These are phyloP conservation scores for Boletus pseudopeckii DNA, from an alignment of 768 basidiomycete species.

Conservation along the genomic window DNA sequence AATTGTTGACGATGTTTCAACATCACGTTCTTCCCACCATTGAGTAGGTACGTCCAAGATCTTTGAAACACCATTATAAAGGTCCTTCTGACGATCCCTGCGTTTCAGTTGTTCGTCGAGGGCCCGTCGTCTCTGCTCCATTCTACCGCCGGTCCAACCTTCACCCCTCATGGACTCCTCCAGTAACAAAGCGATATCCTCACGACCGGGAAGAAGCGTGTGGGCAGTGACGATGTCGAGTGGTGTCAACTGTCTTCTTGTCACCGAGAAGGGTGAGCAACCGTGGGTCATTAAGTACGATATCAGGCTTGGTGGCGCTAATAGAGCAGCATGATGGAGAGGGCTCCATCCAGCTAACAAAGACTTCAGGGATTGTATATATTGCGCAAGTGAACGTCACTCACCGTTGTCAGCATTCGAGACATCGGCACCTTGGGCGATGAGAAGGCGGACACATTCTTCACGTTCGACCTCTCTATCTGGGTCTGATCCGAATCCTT, in stretches of 20 bases:
- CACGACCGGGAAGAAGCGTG: slow-evolving; percentile 73
- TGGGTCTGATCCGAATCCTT: slow-evolving; percentile 77
- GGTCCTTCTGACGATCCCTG: slow-evolving; percentile 47
- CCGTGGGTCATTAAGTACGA: slow-evolving; percentile 92
- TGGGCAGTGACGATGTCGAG: slow-evolving; percentile 88
- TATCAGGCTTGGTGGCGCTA: slow-evolving; percentile 86
- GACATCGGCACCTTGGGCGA: slow-evolving; percentile 74
- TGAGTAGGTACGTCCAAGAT: slow-evolving; percentile 52
- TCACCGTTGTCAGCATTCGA: slow-evolving; percentile 58
- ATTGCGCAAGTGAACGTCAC: slow-evolving; percentile 17
- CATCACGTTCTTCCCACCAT: slow-evolving; percentile 63
- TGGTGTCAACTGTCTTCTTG: slow-evolving; percentile 77
- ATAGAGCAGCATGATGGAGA: slow-evolving; percentile 85
- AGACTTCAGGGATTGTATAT: slow-evolving; percentile 1
- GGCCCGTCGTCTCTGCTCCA: slow-evolving; percentile 62
- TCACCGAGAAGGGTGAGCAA: slow-evolving; percentile 76
- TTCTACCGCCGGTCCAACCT: slow-evolving; percentile 77
- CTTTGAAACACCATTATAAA: slow-evolving; percentile 58
- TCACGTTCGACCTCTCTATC: slow-evolving; percentile 88
- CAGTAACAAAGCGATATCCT: slow-evolving; percentile 82
- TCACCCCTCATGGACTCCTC: slow-evolving; percentile 85
- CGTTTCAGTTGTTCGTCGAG: slow-evolving; percentile 57
- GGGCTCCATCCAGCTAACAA: slow-evolving; percentile 88
- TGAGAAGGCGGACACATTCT: slow-evolving; percentile 79
- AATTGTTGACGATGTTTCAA: slow-evolving; percentile 42